Evolutionary conservation across 768 basidiomycete genomes (phyloP).

Genomic region (Xerocomus spinulosus): DNA sequence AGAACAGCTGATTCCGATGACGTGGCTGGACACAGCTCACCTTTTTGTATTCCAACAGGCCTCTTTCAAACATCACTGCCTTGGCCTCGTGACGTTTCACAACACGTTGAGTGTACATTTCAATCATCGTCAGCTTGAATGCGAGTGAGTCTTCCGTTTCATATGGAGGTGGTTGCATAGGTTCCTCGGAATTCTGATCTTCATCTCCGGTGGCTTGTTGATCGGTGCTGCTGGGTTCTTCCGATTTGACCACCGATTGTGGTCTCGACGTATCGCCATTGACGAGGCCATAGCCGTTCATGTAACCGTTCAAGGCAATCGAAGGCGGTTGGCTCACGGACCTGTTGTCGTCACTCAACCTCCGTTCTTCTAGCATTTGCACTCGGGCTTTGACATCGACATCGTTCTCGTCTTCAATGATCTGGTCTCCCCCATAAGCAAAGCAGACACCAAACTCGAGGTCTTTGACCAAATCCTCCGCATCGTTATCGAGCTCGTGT

Average conservation of each 20-base stretch:
- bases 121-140: slow-evolving; percentile 84
- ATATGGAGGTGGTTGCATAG: slow-evolving; percentile 66
- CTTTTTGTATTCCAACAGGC: slow-evolving; percentile 91
- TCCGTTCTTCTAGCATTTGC: slow-evolving; percentile 39
- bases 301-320: slow-evolving; percentile 24
- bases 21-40: slow-evolving; percentile 37
- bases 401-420: slow-evolving; percentile 75
- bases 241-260: slow-evolving; percentile 33
- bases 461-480: slow-evolving; percentile 92
- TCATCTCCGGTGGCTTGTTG: slow-evolving; percentile 45
- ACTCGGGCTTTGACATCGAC: slow-evolving; percentile 56
- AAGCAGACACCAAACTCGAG: slow-evolving; percentile 91
- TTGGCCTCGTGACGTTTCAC: slow-evolving; percentile 84
- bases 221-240: slow-evolving; percentile 39
- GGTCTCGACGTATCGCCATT: slow-evolving; percentile 34
- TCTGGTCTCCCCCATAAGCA: slow-evolving; percentile 79
- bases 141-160: slow-evolving; percentile 81
- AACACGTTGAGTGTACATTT: slow-evolving; percentile 87
- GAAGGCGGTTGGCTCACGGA: slow-evolving; percentile 21
- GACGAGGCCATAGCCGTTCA: slow-evolving; percentile 34
- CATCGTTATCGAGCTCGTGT: slow-evolving; percentile 95
- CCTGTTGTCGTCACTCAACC: slow-evolving; percentile 16
- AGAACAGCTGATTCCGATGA: background rate
- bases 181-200: slow-evolving; percentile 58
- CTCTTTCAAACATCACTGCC: slow-evolving; percentile 86